Evolutionary conservation across 2,329 filamentous ascomycete species (phyloP).

Genomic region (Monilinia fructigena): DNA sequence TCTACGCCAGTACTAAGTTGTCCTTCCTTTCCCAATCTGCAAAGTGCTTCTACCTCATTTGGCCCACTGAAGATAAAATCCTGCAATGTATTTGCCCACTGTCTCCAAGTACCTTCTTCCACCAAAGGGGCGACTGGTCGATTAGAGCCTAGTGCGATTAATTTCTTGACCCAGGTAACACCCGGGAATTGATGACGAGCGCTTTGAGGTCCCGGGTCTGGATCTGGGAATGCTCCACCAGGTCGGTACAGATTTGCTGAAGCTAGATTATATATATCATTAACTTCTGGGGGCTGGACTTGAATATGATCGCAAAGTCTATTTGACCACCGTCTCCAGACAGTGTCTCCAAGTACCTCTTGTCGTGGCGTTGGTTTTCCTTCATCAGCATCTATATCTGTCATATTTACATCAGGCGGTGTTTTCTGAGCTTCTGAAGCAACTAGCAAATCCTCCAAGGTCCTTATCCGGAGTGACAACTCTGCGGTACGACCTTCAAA

Average conservation of each 20-base stretch:
- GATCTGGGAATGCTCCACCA: background rate
- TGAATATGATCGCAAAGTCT: slow-evolving; percentile 11
- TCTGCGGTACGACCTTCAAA: slow-evolving; percentile 1
- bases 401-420: background rate
- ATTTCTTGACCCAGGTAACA: slow-evolving; percentile 14
- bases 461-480: slow-evolving; percentile 5
- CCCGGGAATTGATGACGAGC: slow-evolving; percentile 5
- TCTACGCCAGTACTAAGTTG: slow-evolving; percentile 8
- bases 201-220: background rate
- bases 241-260: slow-evolving; percentile 19
- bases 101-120: background rate
- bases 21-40: background rate
- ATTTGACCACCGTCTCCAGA: slow-evolving; percentile 14
- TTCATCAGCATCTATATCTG: background rate
- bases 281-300: slow-evolving; percentile 6
- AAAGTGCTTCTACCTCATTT: background rate
- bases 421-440: background rate
- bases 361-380: background rate
- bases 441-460: slow-evolving; percentile 9
- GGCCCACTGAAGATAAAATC: slow-evolving; percentile 1
- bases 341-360: background rate
- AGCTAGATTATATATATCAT: slow-evolving; percentile 13
- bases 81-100: background rate
- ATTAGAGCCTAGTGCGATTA: background rate
- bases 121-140: background rate